phyloP scores from a whole-genome alignment of 768 basidiomycete species.

The Leccinum pellstonianum region DNA sequence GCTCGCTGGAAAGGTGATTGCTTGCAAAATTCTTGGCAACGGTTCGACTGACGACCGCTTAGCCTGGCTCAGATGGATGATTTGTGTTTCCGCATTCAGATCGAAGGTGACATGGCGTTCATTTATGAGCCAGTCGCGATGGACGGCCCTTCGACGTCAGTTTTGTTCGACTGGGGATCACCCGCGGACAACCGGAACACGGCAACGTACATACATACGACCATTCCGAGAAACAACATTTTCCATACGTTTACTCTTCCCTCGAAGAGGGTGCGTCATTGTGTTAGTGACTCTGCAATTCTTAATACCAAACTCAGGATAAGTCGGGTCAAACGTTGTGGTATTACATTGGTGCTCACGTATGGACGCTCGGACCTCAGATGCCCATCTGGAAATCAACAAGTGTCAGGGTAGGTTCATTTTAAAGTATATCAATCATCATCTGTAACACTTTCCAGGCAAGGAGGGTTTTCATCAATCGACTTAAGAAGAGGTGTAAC shows the following conservation, averaged over 20 bases:
- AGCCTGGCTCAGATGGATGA: conserved; percentile 39
- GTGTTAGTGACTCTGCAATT: neutral
- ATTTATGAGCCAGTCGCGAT: conserved; percentile 55
- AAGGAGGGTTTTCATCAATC: conserved; percentile 35
- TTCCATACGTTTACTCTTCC: conserved; percentile 56
- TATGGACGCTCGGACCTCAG: conserved; percentile 38
- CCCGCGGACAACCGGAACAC: conserved; percentile 34
- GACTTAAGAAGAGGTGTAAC: conserved; percentile 38
- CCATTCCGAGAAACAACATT: conserved; percentile 19
- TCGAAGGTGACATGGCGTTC: conserved; percentile 43
- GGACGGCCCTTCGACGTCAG: conserved; percentile 43
- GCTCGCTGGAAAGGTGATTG: conserved; percentile 29
- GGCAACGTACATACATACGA: conserved; percentile 33
- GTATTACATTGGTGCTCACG: conserved; percentile 52
- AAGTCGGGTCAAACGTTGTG: conserved; percentile 30
- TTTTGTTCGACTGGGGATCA: conserved; percentile 55
- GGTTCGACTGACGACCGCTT: neutral
- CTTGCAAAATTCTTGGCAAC: neutral
- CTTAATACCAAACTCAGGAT: conserved; percentile 30
- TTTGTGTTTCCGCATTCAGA: conserved; percentile 44
- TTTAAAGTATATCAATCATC: neutral
- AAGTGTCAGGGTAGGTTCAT: conserved; percentile 32
- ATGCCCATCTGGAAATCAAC: conserved; percentile 41
- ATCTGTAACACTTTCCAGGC: conserved; percentile 17
- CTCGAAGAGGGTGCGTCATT: conserved; percentile 38